Percentiles rank a stretch among this genome's conserved stretches.
Evolutionary conservation across 495 filamentous ascomycete species (phyloP).

Genomic region (Achaetomiella virescens): DNA sequence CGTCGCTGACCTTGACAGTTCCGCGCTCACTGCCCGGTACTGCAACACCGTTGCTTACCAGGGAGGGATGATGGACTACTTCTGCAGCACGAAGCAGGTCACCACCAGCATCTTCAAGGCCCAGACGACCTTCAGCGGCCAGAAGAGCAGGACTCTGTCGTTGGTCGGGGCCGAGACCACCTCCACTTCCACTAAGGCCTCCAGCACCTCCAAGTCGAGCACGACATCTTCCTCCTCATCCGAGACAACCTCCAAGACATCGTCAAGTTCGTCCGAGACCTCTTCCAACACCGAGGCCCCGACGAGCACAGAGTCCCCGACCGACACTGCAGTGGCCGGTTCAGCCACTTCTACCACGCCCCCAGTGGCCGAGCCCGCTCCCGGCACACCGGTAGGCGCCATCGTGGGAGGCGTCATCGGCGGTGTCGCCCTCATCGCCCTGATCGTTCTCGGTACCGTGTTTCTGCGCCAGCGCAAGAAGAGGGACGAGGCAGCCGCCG

Average conservation of each 20-base stretch:
- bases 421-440: slow-evolving; percentile 38
- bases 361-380: neutral
- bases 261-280: slow-evolving; percentile 6
- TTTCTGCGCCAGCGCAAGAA: slow-evolving; percentile 34
- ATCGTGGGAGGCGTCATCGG: slow-evolving; percentile 47
- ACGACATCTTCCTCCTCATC: slow-evolving; percentile 1
- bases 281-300: neutral
- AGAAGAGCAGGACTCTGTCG: slow-evolving; percentile 28
- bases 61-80: slow-evolving; percentile 34
- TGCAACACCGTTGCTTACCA: slow-evolving; percentile 37
- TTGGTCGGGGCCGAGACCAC: slow-evolving; percentile 10
- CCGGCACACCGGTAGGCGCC: slow-evolving; percentile 33
- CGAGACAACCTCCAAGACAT: slow-evolving; percentile 1
- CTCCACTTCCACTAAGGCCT: neutral
- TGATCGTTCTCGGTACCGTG: slow-evolving; percentile 35
- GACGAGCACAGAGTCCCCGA: neutral
- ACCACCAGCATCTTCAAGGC: slow-evolving; percentile 26
- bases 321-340: neutral
- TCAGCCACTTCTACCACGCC: neutral
- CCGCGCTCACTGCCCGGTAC: slow-evolving; percentile 7
- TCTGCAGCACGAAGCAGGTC: slow-evolving; percentile 28
- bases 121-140: slow-evolving; percentile 32
- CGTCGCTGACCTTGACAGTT: neutral
- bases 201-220: neutral
- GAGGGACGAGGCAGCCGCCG: slow-evolving; percentile 10